Evolutionary conservation across 352 stramenopile species (phyloP).

Genomic region (Thalassiosira hispida): DNA sequence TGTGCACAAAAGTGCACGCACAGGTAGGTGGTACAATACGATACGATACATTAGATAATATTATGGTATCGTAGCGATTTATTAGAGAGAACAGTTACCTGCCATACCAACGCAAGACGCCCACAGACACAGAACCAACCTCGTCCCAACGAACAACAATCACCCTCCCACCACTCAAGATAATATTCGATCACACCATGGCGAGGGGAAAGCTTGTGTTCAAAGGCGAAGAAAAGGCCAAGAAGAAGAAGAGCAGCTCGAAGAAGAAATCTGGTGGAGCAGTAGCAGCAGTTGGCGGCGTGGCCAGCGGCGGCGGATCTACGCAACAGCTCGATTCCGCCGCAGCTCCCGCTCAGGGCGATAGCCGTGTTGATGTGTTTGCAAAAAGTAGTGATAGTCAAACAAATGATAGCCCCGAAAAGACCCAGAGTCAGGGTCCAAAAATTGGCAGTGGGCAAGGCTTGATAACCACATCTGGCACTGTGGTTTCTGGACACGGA

Average conservation of each 20-base stretch:
- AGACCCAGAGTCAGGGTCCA: conserved; percentile 18
- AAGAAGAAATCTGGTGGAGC: conserved; percentile 15
- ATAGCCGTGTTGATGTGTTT: background rate
- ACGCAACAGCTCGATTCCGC: background rate
- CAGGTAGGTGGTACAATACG: too few relatives aligned
- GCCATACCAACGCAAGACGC: too few relatives aligned
- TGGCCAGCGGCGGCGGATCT: background rate
- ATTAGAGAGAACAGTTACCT: too few relatives aligned
- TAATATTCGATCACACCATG: conserved; percentile 27
- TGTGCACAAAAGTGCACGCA: too few relatives aligned
- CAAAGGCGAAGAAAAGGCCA: conserved; percentile 59
- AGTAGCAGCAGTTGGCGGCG: background rate
- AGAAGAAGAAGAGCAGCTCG: conserved; percentile 43
- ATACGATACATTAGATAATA: too few relatives aligned
- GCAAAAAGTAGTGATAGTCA: background rate
- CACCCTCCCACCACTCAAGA: too few relatives aligned
- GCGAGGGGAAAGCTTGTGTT: conserved; percentile 53
- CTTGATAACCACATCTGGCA: conserved; percentile 75
- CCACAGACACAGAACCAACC: too few relatives aligned
- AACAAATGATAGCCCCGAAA: background rate
- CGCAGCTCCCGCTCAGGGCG: background rate
- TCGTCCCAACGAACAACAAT: too few relatives aligned
- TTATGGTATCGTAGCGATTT: too few relatives aligned
- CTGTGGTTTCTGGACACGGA: conserved; percentile 73
- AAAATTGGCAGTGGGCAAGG: conserved; percentile 63